phyloP scores from a whole-genome alignment of 371 early-diverging fungal genomes.

The Actinomucor elegans region DNA sequence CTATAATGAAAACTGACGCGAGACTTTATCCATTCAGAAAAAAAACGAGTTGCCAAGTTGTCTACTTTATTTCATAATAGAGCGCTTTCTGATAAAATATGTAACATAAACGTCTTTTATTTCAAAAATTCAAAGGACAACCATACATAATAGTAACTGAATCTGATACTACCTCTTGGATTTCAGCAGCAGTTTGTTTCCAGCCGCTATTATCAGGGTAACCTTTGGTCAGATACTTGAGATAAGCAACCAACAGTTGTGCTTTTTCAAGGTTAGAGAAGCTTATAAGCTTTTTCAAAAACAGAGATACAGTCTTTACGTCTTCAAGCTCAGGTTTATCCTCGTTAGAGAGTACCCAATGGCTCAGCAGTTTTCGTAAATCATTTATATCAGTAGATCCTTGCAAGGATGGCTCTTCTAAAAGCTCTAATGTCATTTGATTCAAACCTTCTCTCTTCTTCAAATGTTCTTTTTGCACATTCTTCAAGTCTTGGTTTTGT shows the following conservation, averaged over 20 bases:
- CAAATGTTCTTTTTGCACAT: not conserved
- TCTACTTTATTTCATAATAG: no score
- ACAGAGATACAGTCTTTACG: slow-evolving; percentile 23
- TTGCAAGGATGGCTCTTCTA: slow-evolving; percentile 26
- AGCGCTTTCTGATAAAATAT: no score
- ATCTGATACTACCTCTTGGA: not conserved
- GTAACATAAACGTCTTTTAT: no score
- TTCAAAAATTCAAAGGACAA: slow-evolving; percentile 8
- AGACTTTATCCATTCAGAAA: no score
- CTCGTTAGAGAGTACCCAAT: slow-evolving; percentile 29
- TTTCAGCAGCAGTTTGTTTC: not conserved
- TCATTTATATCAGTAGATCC: slow-evolving; percentile 26
- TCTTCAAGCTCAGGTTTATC: slow-evolving; percentile 41
- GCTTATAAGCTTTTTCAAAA: slow-evolving; percentile 28
- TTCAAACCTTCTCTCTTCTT: not conserved
- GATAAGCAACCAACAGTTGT: slow-evolving; percentile 27
- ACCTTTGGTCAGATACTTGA: slow-evolving; percentile 15
- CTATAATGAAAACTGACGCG: no score
- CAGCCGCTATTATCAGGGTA: not conserved
- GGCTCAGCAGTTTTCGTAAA: slow-evolving; percentile 22
- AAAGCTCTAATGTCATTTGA: not conserved
- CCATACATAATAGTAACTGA: slow-evolving; percentile 5
- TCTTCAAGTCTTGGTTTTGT: no score
- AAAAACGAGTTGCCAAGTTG: no score
- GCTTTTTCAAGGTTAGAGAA: slow-evolving; percentile 33